Evolutionary conservation across 1,284 basidiomycete genomes (phyloP).

Genomic region (Limonomyces culmigenus): DNA sequence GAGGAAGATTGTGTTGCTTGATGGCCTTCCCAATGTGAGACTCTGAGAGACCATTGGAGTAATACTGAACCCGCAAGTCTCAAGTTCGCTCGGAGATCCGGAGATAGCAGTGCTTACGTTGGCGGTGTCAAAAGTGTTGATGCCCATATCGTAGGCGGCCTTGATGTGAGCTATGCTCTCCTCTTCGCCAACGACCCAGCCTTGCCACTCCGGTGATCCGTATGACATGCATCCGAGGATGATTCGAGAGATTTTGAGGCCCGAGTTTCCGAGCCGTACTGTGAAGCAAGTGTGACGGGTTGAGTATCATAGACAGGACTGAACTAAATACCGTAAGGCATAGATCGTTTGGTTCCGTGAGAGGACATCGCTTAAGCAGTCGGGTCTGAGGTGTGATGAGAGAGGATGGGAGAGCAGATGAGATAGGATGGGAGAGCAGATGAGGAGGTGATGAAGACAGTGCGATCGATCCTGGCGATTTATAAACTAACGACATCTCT

Average conservation of each 20-base stretch:
- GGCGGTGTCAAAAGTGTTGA: conserved; percentile 34
- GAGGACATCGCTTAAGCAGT: too few relatives aligned
- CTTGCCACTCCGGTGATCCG: conserved; percentile 17
- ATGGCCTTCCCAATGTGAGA: conserved; percentile 11
- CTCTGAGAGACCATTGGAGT: conserved; percentile 19
- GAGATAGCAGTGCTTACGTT: conserved; percentile 13
- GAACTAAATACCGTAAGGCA: too few relatives aligned
- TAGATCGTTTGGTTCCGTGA: too few relatives aligned
- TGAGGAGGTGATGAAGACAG: too few relatives aligned
- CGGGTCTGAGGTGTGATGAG: too few relatives aligned
- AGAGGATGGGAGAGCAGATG: too few relatives aligned
- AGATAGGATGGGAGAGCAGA: too few relatives aligned
- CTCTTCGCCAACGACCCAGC: conserved; percentile 23
- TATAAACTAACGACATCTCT: too few relatives aligned
- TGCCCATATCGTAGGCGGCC: conserved; percentile 24
- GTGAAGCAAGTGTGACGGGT: background rate
- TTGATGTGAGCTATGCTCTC: conserved; percentile 21
- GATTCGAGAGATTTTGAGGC: conserved; percentile 25
- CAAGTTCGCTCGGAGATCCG: conserved; percentile 3
- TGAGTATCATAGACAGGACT: too few relatives aligned
- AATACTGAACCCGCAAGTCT: conserved; percentile 7
- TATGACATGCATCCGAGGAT: conserved; percentile 29
- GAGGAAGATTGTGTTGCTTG: conserved; percentile 27
- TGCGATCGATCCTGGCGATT: too few relatives aligned
- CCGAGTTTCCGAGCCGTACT: conserved; percentile 27